phyloP scores from a whole-genome alignment of 164 flowering plant genomes.

The Hamamelis virginiana region DNA sequence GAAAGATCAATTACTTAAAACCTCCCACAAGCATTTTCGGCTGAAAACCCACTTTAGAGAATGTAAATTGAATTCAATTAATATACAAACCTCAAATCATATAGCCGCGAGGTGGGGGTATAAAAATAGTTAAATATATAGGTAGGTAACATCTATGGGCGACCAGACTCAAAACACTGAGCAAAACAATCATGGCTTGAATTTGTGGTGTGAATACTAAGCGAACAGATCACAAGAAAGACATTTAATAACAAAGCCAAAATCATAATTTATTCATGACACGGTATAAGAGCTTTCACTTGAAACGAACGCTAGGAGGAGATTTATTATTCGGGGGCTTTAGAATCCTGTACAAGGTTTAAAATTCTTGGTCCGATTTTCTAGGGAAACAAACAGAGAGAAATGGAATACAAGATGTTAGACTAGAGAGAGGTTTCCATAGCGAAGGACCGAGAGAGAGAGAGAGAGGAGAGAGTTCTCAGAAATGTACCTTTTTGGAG shows the following conservation, averaged over 20 bases:
- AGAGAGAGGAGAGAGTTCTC: background rate
- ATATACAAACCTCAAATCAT: too few species aligned
- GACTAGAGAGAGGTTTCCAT: background rate
- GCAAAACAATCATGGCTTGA: background rate
- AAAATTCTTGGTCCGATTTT: background rate
- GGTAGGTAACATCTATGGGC: too few species aligned
- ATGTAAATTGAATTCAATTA: background rate
- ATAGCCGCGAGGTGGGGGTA: too few species aligned
- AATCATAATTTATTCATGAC: too few species aligned
- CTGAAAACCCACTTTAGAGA: too few species aligned
- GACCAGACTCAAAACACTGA: too few species aligned
- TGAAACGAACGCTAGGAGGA: conserved; percentile 12
- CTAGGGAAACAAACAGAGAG: conserved; percentile 3
- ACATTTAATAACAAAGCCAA: too few species aligned
- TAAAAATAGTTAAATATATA: too few species aligned
- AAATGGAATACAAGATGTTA: background rate
- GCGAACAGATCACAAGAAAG: too few species aligned
- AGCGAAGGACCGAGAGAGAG: background rate
- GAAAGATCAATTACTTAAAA: too few species aligned
- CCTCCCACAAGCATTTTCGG: too few species aligned
- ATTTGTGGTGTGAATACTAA: background rate
- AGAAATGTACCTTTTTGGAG: too few species aligned
- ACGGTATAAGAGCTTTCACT: conserved; percentile 1
- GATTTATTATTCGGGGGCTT: background rate
- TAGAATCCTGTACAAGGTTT: background rate